Percentiles rank a stretch among this genome's conserved stretches.
These are phyloP conservation scores for Aspergillus aculeatinus DNA, from an alignment of 2,329 filamentous ascomycete genomes.

Conservation along the genomic window DNA sequence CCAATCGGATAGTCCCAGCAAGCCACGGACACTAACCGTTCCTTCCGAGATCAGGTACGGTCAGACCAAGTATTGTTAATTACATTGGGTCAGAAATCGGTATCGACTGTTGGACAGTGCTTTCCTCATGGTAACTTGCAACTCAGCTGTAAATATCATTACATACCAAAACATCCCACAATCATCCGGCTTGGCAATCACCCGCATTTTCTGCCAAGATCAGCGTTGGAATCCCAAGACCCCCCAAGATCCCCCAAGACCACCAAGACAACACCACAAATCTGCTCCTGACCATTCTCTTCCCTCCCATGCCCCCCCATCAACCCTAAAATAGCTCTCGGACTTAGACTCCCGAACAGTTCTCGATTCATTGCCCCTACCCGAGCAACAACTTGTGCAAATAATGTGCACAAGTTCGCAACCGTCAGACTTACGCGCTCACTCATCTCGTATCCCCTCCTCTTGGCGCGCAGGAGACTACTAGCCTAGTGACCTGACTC, in stretches of 20 bases:
- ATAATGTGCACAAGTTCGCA: background rate
- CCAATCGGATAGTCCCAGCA: background rate
- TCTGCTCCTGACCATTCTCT: background rate
- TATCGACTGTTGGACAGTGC: background rate
- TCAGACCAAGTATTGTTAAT: background rate
- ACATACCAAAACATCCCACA: background rate
- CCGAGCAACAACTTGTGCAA: background rate
- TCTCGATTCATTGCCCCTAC: background rate
- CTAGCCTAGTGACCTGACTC: background rate
- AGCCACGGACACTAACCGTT: slow-evolving; percentile 11
- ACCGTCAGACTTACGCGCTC: background rate
- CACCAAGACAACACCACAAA: background rate
- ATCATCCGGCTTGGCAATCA: background rate
- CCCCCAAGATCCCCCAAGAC: background rate
- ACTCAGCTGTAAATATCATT: background rate
- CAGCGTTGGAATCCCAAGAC: background rate
- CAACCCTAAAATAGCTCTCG: background rate
- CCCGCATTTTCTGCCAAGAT: background rate
- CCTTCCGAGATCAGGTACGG: slow-evolving; percentile 1
- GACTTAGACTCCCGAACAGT: background rate
- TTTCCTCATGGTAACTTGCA: background rate
- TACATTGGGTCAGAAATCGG: background rate
- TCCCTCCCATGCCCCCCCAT: background rate
- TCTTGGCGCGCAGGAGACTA: background rate
- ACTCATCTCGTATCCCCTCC: background rate